These are phyloP conservation scores for Arthrobotrys megalospora DNA, from an alignment of 2,329 filamentous ascomycete species.

Conservation along the genomic window DNA sequence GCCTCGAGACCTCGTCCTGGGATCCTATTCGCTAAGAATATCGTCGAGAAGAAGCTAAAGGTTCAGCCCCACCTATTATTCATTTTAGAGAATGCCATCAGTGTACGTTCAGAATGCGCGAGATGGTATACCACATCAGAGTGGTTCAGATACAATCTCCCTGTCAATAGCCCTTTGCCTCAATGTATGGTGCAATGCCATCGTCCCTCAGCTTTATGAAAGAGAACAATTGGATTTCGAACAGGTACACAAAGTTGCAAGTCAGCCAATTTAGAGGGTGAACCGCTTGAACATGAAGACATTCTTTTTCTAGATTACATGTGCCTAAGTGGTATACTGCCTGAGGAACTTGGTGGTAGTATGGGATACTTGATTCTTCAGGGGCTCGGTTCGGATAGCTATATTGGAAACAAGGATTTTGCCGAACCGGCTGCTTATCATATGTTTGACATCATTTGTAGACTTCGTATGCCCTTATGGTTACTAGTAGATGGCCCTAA, in stretches of 20 bases:
- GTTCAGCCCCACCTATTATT: slow-evolving; percentile 11
- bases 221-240: too few relatives aligned
- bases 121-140: too few relatives aligned
- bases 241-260: too few relatives aligned
- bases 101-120: slow-evolving; percentile 23
- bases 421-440: slow-evolving; percentile 24
- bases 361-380: background rate
- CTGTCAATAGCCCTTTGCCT: background rate
- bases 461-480: slow-evolving; percentile 8
- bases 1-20: slow-evolving; percentile 15
- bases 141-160: background rate
- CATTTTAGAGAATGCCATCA: slow-evolving; percentile 27
- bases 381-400: slow-evolving; percentile 5
- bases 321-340: background rate
- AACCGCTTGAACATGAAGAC: slow-evolving; percentile 10
- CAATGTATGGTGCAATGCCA: background rate
- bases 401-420: background rate
- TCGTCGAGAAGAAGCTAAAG: slow-evolving; percentile 13
- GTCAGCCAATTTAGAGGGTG: too few relatives aligned
- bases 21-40: slow-evolving; percentile 8
- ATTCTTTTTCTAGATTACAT: slow-evolving; percentile 17
- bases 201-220: slow-evolving; percentile 1
- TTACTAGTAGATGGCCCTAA: background rate
- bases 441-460: slow-evolving; percentile 23
- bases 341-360: background rate